A percentile compares a stretch with the other conserved stretches of the same genome.
These are phyloP conservation scores for Pseudoneurospora amorphoporcata DNA, from an alignment of 495 filamentous ascomycete genomes.

Conservation along the genomic window DNA sequence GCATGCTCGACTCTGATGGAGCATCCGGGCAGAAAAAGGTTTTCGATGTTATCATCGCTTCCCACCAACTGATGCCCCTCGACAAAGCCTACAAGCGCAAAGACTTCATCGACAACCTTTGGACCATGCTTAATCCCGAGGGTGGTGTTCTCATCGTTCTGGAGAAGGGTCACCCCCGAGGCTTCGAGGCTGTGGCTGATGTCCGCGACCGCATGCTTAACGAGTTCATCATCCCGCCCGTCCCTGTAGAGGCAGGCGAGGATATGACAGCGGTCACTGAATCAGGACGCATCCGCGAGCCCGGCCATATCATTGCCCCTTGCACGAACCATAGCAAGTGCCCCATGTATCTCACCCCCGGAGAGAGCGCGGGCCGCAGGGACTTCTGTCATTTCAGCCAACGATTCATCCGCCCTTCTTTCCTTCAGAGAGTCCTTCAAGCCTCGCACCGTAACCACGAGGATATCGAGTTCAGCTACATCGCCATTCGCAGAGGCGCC, in stretches of 20 bases:
- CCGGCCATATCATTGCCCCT: slow-evolving; percentile 88
- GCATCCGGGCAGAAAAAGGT: slow-evolving; percentile 52
- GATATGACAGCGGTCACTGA: slow-evolving; percentile 19
- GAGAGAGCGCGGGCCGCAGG: slow-evolving; percentile 57
- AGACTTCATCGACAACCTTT: slow-evolving; percentile 70
- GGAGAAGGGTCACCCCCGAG: slow-evolving; percentile 84
- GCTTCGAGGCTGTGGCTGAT: slow-evolving; percentile 84
- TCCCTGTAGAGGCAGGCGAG: slow-evolving; percentile 25
- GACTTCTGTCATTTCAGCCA: slow-evolving; percentile 91
- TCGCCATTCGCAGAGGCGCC: slow-evolving; percentile 74
- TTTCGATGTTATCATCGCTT: slow-evolving; percentile 84
- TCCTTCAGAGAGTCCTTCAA: slow-evolving; percentile 69
- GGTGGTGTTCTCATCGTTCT: slow-evolving; percentile 81
- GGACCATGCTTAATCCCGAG: slow-evolving; percentile 71
- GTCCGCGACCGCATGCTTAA: slow-evolving; percentile 70
- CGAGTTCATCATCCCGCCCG: slow-evolving; percentile 61
- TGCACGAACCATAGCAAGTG: slow-evolving; percentile 87
- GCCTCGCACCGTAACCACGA: slow-evolving; percentile 68
- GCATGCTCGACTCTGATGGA: slow-evolving; percentile 28
- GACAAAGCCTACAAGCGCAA: slow-evolving; percentile 64
- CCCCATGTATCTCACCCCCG: slow-evolving; percentile 71
- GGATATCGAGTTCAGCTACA: slow-evolving; percentile 78
- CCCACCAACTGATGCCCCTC: slow-evolving; percentile 67
- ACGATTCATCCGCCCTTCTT: slow-evolving; percentile 73
- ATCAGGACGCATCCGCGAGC: slow-evolving; percentile 35